Percentiles rank a stretch among this genome's conserved stretches.
These are phyloP conservation scores for Hypoxylon sp. DNA, from an alignment of 2,329 filamentous ascomycete genomes.

Conservation along the genomic window DNA sequence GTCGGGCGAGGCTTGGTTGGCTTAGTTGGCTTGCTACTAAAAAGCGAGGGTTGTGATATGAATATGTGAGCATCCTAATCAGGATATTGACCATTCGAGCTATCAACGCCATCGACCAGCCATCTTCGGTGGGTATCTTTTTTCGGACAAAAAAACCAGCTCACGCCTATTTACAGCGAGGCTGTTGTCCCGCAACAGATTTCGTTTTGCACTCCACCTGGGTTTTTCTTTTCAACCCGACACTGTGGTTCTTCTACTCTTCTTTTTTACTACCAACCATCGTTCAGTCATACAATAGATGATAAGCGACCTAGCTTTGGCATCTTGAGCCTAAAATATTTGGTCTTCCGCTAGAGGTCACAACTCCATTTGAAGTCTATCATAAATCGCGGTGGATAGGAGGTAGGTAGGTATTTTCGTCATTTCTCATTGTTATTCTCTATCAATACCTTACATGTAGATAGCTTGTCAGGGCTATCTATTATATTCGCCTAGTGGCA, in stretches of 20 bases:
- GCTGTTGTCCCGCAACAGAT: constrained; percentile 20
- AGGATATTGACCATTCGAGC: constrained; percentile 14
- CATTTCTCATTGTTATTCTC: neutral
- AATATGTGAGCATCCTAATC: too few species aligned
- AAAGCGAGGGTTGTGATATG: neutral
- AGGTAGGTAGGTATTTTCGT: neutral
- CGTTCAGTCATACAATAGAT: neutral
- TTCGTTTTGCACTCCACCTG: constrained; percentile 26
- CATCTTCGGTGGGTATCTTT: constrained; percentile 22
- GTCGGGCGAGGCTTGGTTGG: constrained; percentile 33
- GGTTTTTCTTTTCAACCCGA: constrained; percentile 9
- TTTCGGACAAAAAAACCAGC: constrained; percentile 14
- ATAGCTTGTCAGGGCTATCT: neutral
- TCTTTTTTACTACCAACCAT: constrained; percentile 2
- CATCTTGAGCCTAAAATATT: neutral
- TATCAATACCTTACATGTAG: neutral
- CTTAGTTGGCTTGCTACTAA: constrained; percentile 12
- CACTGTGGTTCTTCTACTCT: neutral
- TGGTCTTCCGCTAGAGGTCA: neutral
- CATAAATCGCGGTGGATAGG: neutral
- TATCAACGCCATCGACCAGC: constrained; percentile 35
- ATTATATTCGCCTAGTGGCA: constrained; percentile 2
- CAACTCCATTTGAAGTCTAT: neutral
- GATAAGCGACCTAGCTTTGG: neutral
- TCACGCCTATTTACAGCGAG: constrained; percentile 19